Conservation (phyloP, 805 yeast species). For the Candida mattraensis region DNA sequence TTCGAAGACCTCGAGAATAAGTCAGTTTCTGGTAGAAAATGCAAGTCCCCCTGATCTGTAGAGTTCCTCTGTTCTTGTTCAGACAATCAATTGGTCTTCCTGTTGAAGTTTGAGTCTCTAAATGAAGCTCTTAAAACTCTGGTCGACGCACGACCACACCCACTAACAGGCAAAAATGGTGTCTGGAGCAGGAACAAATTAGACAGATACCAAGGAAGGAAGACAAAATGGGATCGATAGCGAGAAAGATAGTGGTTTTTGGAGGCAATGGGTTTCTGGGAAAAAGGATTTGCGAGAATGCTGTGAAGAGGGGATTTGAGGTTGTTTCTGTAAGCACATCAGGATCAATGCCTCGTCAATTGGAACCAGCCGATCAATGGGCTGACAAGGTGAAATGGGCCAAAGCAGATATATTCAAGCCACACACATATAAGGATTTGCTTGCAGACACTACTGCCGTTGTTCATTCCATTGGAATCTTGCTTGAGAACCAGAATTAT, state of each 20-base stretch:
- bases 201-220: too few relatives aligned
- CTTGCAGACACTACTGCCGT: constrained; percentile 59
- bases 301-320: constrained; percentile 56
- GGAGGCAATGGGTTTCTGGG: constrained; percentile 91
- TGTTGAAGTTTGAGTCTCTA: too few relatives aligned
- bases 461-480: constrained; percentile 79
- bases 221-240: constrained; percentile 12
- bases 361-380: constrained; percentile 44
- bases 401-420: constrained; percentile 66
- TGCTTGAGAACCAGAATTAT: constrained; percentile 68
- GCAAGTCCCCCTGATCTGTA: too few relatives aligned
- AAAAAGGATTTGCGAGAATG: constrained; percentile 66
- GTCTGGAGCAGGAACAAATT: too few relatives aligned
- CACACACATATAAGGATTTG: constrained; percentile 51
- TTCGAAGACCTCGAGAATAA: too few relatives aligned
- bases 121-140: too few relatives aligned
- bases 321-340: constrained; percentile 65
- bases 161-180: too few relatives aligned
- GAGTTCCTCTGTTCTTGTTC: too few relatives aligned
- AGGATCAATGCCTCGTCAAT: constrained; percentile 48
- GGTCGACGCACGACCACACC: too few relatives aligned
- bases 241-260: constrained; percentile 51
- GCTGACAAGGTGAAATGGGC: constrained; percentile 62
- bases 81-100: too few relatives aligned
- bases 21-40: too few relatives aligned